These are phyloP conservation scores for Blastocystis sp. DNA, from an alignment of 352 stramenopile species.

Conservation along the genomic window DNA sequence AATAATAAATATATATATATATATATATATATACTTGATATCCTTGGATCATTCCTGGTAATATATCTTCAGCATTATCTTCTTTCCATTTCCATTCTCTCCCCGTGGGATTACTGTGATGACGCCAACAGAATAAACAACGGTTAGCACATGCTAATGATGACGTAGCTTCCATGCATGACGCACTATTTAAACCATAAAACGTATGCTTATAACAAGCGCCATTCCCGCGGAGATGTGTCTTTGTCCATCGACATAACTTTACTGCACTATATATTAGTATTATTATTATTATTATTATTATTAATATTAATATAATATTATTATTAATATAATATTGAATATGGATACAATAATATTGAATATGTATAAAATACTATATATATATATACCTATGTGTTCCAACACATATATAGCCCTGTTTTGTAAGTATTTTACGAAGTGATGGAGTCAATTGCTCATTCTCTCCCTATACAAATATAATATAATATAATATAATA, in stretches of 20 bases:
- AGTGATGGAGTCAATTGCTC: conserved; percentile 86
- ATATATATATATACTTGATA: conserved; percentile 58
- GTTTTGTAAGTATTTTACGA: conserved; percentile 72
- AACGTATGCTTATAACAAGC: conserved; percentile 97
- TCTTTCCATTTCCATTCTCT: conserved; percentile 91
- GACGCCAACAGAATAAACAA: conserved; percentile 78
- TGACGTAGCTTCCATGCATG: conserved; percentile 92
- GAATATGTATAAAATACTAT: too few species aligned
- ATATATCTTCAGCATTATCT: conserved; percentile 76
- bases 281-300: too few species aligned
- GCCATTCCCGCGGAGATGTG: conserved; percentile 77
- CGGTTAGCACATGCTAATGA: conserved; percentile 91
- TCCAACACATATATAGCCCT: conserved; percentile 93
- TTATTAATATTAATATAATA: too few species aligned
- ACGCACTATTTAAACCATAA: conserved; percentile 78
- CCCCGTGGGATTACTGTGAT: conserved; percentile 94
- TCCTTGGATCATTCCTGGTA: conserved; percentile 66
- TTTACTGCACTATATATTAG: conserved; percentile 73
- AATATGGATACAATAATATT: too few species aligned
- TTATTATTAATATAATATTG: too few species aligned
- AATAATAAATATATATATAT: not conserved
- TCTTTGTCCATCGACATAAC: conserved; percentile 92
- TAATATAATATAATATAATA: not conserved
- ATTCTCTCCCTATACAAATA: conserved; percentile 29
- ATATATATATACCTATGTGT: conserved; percentile 64